Evolutionary conservation across 1,284 basidiomycete species (phyloP).

Genomic region (Thelephora terrestris): DNA sequence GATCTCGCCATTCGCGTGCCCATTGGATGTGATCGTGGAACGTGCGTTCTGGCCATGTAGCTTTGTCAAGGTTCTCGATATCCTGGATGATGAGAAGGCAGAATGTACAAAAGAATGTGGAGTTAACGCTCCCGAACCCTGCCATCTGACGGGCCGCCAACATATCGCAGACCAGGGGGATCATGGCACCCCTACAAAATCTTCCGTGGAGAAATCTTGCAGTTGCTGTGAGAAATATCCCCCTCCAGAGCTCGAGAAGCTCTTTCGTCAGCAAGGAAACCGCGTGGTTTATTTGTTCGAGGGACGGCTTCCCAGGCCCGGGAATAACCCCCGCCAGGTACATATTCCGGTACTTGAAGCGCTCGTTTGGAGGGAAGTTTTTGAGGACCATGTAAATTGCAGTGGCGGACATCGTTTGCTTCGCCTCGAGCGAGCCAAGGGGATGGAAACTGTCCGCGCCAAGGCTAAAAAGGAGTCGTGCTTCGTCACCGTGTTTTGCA

Average conservation of each 20-base stretch:
- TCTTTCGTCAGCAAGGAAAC: conserved; percentile 25
- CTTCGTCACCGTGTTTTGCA: conserved; percentile 3
- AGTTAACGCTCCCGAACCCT: conserved; percentile 20
- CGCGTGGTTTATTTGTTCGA: conserved; percentile 25
- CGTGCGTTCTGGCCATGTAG: conserved; percentile 14
- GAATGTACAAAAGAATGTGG: conserved; percentile 23
- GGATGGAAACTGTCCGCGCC: conserved; percentile 17
- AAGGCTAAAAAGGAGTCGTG: conserved; percentile 1
- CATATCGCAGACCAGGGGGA: conserved; percentile 24
- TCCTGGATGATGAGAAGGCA: conserved; percentile 20
- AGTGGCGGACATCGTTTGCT: conserved; percentile 7
- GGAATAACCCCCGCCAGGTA: conserved; percentile 29
- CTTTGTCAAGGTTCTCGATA: conserved; percentile 18
- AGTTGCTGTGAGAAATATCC: conserved; percentile 21
- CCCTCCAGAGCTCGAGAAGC: conserved; percentile 22
- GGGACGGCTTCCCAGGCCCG: conserved; percentile 24
- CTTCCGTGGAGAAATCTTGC: conserved; percentile 17
- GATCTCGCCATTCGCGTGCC: conserved; percentile 18
- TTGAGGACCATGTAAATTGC: conserved; percentile 17
- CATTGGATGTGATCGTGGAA: conserved; percentile 10
- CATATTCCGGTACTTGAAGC: conserved; percentile 15
- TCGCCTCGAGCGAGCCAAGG: conserved; percentile 7
- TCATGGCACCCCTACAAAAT: conserved; percentile 16
- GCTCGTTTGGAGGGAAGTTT: conserved; percentile 18
- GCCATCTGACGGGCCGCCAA: conserved; percentile 24